phyloP scores from a whole-genome alignment of 73 alveolate species.

The Paramecium pentaurelia region DNA sequence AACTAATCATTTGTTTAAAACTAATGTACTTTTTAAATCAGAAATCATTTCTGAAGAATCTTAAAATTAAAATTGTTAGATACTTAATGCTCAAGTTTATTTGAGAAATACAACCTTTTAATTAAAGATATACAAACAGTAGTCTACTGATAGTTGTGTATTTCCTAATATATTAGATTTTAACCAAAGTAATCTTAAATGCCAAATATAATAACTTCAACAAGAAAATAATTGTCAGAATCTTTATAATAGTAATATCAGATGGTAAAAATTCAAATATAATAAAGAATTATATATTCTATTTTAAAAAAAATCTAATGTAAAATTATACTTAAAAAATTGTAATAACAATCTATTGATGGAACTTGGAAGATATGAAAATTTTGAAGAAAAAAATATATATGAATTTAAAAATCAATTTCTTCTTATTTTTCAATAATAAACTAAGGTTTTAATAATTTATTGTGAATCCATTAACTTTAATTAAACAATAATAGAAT shows the following conservation, averaged over 20 bases:
- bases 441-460: background rate
- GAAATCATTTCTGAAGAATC: background rate
- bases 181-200: background rate
- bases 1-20: background rate
- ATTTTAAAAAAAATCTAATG: background rate
- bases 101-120: background rate
- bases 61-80: too few relatives aligned
- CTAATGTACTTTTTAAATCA: background rate
- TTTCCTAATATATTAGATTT: background rate
- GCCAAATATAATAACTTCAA: background rate
- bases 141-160: background rate
- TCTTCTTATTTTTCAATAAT: background rate
- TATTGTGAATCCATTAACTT: background rate
- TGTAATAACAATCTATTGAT: background rate
- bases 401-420: background rate
- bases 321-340: background rate
- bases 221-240: background rate
- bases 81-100: background rate
- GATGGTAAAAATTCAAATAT: background rate
- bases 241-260: background rate
- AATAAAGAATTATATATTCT: background rate
- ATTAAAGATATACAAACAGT: background rate
- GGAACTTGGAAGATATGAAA: background rate
- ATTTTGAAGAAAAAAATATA: background rate
- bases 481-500: background rate